Evolutionary conservation across 2,329 filamentous ascomycete species (phyloP), one percentile per base, ranked within the genome.

Genomic region (Aspergillus fijiensis): DNA sequence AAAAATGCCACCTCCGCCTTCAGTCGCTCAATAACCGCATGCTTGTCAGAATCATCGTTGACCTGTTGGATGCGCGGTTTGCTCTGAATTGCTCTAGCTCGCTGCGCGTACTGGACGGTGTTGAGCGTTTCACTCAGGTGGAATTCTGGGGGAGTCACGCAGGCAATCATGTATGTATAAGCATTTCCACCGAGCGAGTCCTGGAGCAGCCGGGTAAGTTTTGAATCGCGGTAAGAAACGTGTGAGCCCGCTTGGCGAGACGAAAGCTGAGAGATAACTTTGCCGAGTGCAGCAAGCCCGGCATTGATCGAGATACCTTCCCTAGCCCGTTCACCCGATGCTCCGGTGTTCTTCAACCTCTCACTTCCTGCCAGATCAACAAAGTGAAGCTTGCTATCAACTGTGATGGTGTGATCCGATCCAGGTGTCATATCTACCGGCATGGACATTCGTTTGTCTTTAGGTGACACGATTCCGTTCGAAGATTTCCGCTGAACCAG

Each of bases 81-180:
- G 79, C 91, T 96, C 80, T 99, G 95, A 62, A 99, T 99, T 1
- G 93, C 92, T 65, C 95, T 89, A 63, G 95, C 96, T 65, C 95
- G 87, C 79, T 98, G 95, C 6, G 95, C 95, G 77, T 99, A 99
- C 75, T 97, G 91, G 23, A 99, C 91, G 0, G 95, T 99, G 75
- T 99, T 99, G 60, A 99, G 81, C 0, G 96, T 98, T 78, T 99
- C 95, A 78, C 93, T 98, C 49, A 99, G 82, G 74, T 99, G 95
- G 73, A 99, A 99, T 74, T 97, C 93, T 14, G 94, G 92, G 0
- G 93, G 94, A 1, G 94, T 99, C 31, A 99, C 93, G 77, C 95
- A 99, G 9, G 95, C 95, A 78, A 99, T 95, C 95, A 99, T 98
- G 79, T 98, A 99, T 0, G 95, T 99, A 73, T 97, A 96, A 39